Base-by-base conservation (phyloP, 306 rosid genomes). In the Cyclanthera cordifolia region DNA sequence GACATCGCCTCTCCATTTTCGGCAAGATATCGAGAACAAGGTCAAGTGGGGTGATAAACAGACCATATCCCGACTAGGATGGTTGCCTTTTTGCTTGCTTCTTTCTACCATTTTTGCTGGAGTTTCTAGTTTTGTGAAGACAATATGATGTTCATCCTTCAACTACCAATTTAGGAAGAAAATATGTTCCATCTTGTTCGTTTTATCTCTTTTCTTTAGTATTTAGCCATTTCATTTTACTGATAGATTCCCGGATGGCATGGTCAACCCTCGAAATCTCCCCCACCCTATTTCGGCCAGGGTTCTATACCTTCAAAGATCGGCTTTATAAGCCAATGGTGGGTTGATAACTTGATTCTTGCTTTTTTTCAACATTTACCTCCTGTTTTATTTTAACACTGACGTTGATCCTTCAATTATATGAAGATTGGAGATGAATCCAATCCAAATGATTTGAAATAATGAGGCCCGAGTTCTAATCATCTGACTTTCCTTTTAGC, bases 51-150 rank as follows among this genome's bases (percentile, higher is more conserved):
- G 12, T 37, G 11, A 37, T 37, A 37, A 6, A 8, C 50, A 19
- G 10, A 2, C 69, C 24, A 11, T 39, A 7, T 20, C 51, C 51
- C 69, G 41, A 63, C 69, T 17, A 41, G 20, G 69, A 41, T 63
- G 0, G 51, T 37, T 63, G 69, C 51, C 27, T 61, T 63, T 63
- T 63, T 19, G 50, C 19, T 2, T 21, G 70, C 70, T 10, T 59
- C 66, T 28, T 39, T 65, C 53, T 20, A 13, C 70, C 69, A 43
- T 65, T 23, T 65, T 65, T 65, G 14, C 70, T 0, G 70, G 53
- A 43, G 20, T 45, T 65, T 65, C 39, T 65, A 53, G 53, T 45
- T 53, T 53, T 65, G 23, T 2, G 39, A 65, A 23, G 53, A 65
- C 8, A 48, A 65, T 65, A 13, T 15, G 28, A 21, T 45, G 20